Evolutionary conservation across 139 green algal species (phyloP), one percentile per base, ranked within the genome.

Genomic region (Chlorella sorokiniana): DNA sequence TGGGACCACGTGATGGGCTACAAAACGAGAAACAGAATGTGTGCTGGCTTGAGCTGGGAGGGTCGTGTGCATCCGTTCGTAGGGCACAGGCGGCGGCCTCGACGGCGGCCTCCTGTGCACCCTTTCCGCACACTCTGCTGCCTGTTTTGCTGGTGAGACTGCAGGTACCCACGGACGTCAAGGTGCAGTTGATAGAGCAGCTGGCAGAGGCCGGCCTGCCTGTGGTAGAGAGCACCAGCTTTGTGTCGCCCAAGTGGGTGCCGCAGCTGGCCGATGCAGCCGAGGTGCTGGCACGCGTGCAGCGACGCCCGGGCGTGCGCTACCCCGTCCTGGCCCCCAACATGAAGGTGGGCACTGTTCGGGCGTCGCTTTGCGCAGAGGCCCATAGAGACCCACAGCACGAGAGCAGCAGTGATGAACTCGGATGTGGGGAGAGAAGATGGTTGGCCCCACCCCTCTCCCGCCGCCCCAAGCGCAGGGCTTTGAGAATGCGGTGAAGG

Each of bases 221-320:
- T 4, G 82, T 84, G 1, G 89, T 98, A 0, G 95, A 98, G 72
- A 90, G 89, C 4, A 98, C 95, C 23, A 92, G 79, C 76, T 98
- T 98, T 87, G 95, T 98, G 42, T 95, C 90, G 6, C 95, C 94
- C 20, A 98, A 97, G 68, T 95, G 91, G 91, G 93, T 98, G 70
- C 94, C 94, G 1, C 95, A 98, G 86, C 85, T 98, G 62, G 93
- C 93, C 6, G 95, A 98, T 81, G 88, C 83, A 9, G 81, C 80
- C 0, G 89, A 96, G 4, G 94, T 98, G 14, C 89, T 97, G 83
- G 51, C 61, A 20, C 23, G 44, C 4, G 94, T 97, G 16, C 31
- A 59, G 3, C 67, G 59, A 40, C 54, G 51, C 2, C 74, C 77
- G 11, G 91, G 90, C 22, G 87, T 92, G 41, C 64, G 74, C 5